Evolutionary conservation across 2,329 filamentous ascomycete genomes (phyloP), one percentile per base, ranked within the genome.

Genomic region (Xylaria arbuscula): DNA sequence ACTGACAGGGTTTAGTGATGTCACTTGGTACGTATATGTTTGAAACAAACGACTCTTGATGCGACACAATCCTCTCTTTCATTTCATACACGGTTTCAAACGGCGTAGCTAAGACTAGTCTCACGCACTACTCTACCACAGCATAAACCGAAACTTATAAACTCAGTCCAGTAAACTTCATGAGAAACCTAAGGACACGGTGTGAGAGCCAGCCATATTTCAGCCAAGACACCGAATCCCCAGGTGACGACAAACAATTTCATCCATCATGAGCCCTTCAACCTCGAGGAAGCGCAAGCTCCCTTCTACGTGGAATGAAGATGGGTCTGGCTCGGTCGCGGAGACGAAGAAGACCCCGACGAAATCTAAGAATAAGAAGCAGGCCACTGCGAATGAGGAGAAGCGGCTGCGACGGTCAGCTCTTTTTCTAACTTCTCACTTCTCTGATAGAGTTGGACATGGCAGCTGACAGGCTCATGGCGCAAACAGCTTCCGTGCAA

Each of bases 331-430:
- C 6, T 1, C 11, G 22, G 19, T n/a, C 34, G 11, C 8, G 13
- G 51, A 57, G 22, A 32, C 59, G n/a, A 60, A 57, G 28, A 57
- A 67, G 2, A 2, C 61, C 38, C 28, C n/a, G 61, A 57, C 13
- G 2, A 11, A 59, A 34, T 11, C 40, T 1, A 60, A 55, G 19
- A 64, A 54, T 1, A 15, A 51, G 22, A 57, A 34, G 24, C 32
- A 59, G 40, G 13, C 2, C 50, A n/a, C 40, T 61, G 13, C 32
- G 24, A 15, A 22, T 1, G 51, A 22, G 6, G 64, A 67, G 56
- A 70, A 70, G 45, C 65, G 68, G 13, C 59, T 70, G 54, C 53
- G 62, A 56, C 62, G 68, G 68, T 70, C 6, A 51, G 68, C 28
- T 9, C 15, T 45, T 7, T 8, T 50, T 22, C 19, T 47, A 15